Evolutionary conservation across 129 eudicot genomes (phyloP).

Genomic region (sunflower (Helianthus annuus)): HanXRQr2.0-SUNRISE NC_035444.2:31986573-31987072

Average conservation of each 20-base stretch:
- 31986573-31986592: no score
- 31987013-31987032: neutral
- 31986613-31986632: conserved; percentile 9
- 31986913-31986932: conserved; percentile 36
- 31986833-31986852: conserved; percentile 51
- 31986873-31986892: conserved; percentile 81
- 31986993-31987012: neutral
- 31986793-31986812: conserved; percentile 15
- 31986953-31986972: conserved; percentile 49
- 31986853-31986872: conserved; percentile 72
- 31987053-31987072: neutral
- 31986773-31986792: conserved; percentile 29
- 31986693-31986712: conserved; percentile 4
- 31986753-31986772: conserved; percentile 8
- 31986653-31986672: conserved; percentile 25
- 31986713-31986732: conserved; percentile 8
- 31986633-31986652: conserved; percentile 4
- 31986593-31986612: no score
- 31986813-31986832: neutral
- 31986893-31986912: conserved; percentile 64
- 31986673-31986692: conserved; percentile 18
- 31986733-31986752: conserved; percentile 12
- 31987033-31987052: no score
- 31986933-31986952: conserved; percentile 38
- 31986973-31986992: conserved; percentile 10